Conservation (phyloP, 106 monocot genomes). For the Triglochin maritima region DNA sequence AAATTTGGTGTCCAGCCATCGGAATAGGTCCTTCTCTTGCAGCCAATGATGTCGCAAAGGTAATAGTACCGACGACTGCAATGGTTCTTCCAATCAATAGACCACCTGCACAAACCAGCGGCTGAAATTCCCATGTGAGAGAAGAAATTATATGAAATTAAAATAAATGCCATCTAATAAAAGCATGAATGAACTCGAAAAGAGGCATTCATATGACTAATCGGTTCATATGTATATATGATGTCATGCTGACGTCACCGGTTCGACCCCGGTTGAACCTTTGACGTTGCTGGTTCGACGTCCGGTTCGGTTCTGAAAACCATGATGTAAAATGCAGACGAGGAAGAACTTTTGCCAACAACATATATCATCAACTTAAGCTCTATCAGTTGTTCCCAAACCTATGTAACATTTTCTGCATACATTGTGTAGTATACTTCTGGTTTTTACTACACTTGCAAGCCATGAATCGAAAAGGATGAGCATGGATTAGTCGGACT, state of each 20-base stretch:
- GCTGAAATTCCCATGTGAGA: constrained; percentile 3
- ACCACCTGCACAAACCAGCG: constrained; percentile 40
- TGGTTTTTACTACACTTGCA: too few species aligned
- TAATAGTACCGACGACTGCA: constrained; percentile 72
- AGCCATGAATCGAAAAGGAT: too few species aligned
- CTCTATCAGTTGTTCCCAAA: too few species aligned
- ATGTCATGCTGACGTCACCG: too few species aligned
- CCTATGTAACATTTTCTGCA: too few species aligned
- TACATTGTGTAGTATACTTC: too few species aligned
- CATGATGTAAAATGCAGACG: background rate
- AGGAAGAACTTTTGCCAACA: background rate
- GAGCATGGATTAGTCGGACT: too few species aligned
- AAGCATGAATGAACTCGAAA: background rate
- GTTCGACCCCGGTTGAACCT: too few species aligned
- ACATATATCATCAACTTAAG: background rate
- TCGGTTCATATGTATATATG: too few species aligned
- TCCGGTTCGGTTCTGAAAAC: too few species aligned
- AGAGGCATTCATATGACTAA: background rate
- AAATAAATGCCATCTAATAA: background rate
- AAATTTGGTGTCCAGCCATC: constrained; percentile 93
- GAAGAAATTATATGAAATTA: background rate
- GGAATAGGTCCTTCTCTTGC: constrained; percentile 67
- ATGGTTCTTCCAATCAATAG: constrained; percentile 75
- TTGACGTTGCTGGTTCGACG: too few species aligned
- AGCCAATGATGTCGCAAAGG: constrained; percentile 76